phyloP scores from a whole-genome alignment of 176 grass and related monocot genomes.

The Poa pratensis region DNA sequence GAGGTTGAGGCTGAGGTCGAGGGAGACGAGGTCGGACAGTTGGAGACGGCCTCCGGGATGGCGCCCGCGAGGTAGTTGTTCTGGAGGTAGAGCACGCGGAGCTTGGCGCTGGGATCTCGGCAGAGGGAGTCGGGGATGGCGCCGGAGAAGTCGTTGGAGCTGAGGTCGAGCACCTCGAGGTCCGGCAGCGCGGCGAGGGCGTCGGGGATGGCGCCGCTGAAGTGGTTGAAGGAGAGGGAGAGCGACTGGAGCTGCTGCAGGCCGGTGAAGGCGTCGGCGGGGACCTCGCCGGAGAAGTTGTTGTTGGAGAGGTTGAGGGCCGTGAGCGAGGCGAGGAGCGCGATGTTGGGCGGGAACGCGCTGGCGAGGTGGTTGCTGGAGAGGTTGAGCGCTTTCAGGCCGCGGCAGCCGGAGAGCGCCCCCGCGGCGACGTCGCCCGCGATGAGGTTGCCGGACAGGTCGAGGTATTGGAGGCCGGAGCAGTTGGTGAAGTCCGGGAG shows the following conservation, averaged over 20 bases:
- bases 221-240: slow-evolving; percentile 83
- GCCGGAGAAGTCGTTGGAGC: slow-evolving; percentile 82
- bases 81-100: slow-evolving; percentile 91
- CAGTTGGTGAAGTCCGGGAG: slow-evolving; percentile 74
- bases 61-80: slow-evolving; percentile 79
- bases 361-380: slow-evolving; percentile 78
- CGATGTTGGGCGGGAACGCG: slow-evolving; percentile 62
- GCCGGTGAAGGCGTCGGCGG: slow-evolving; percentile 46
- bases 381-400: slow-evolving; percentile 67
- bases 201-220: slow-evolving; percentile 61
- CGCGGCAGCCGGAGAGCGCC: slow-evolving; percentile 56
- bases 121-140: slow-evolving; percentile 70
- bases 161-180: slow-evolving; percentile 89
- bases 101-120: slow-evolving; percentile 33
- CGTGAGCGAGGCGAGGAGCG: slow-evolving; percentile 51
- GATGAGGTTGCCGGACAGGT: slow-evolving; percentile 82
- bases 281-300: slow-evolving; percentile 84
- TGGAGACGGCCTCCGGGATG: slow-evolving; percentile 77
- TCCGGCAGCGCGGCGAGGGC: slow-evolving; percentile 57
- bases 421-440: slow-evolving; percentile 49
- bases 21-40: slow-evolving; percentile 80
- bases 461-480: slow-evolving; percentile 70
- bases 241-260: slow-evolving; percentile 63
- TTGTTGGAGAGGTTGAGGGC: slow-evolving; percentile 79
- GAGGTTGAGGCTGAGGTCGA: slow-evolving; percentile 93